Conservation (phyloP, 148 eudicot species). For the Fagopyrum tataricum region DNA sequence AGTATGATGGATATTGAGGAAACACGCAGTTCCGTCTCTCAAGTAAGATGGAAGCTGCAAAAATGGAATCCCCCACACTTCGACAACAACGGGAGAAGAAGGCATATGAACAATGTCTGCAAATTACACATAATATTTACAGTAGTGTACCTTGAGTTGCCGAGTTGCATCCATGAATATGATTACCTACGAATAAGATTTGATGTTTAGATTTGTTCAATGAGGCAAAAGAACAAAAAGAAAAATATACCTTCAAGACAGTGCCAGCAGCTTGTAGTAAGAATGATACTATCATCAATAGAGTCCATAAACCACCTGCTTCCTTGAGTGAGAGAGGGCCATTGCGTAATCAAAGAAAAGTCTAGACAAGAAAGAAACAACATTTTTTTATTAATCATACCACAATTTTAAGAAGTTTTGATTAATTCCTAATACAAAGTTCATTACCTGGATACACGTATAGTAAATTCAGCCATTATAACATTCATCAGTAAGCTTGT, state of each 20-base stretch:
- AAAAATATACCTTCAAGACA: constrained; percentile 53
- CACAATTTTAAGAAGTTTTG: neutral
- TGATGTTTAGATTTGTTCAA: neutral
- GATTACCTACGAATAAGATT: constrained; percentile 41
- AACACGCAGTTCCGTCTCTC: constrained; percentile 90
- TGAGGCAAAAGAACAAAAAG: neutral
- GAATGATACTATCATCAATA: constrained; percentile 81
- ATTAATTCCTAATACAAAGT: neutral
- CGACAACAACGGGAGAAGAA: constrained; percentile 82
- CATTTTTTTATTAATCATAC: neutral
- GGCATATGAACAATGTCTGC: constrained; percentile 87
- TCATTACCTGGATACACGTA: constrained; percentile 81
- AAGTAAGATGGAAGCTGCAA: constrained; percentile 71
- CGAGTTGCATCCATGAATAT: constrained; percentile 57
- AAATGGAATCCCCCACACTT: constrained; percentile 96
- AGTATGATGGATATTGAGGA: constrained; percentile 51
- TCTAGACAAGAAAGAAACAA: constrained; percentile 44
- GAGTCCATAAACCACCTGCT: constrained; percentile 74
- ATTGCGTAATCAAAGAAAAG: constrained; percentile 82
- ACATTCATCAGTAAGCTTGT: too few species aligned
- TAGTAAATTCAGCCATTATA: too few species aligned
- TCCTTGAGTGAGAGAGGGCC: constrained; percentile 71
- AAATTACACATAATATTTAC: constrained; percentile 1
- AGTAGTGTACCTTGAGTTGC: constrained; percentile 57
- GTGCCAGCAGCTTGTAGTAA: constrained; percentile 89